Evolutionary conservation across 768 basidiomycete species (phyloP).

Genomic region (Pisolithus microcarpus): DNA sequence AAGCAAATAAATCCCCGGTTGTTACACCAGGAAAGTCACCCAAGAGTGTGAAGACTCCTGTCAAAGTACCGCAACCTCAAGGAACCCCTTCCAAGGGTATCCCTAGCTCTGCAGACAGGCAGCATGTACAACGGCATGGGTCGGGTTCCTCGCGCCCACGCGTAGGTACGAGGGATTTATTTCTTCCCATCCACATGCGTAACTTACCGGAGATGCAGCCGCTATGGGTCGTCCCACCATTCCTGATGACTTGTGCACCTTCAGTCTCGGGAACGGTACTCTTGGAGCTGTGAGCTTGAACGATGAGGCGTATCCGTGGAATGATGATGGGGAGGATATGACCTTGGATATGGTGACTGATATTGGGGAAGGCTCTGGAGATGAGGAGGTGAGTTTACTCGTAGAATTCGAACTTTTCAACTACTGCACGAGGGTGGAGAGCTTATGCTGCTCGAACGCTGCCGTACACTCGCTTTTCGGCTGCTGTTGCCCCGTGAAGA

Average conservation of each 20-base stretch:
- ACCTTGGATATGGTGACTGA: slow-evolving; percentile 66
- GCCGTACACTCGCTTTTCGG: not conserved
- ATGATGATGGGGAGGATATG: slow-evolving; percentile 51
- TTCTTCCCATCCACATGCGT: slow-evolving; percentile 13
- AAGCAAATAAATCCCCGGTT: slow-evolving; percentile 13
- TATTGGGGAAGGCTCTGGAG: slow-evolving; percentile 50
- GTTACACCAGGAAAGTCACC: slow-evolving; percentile 20
- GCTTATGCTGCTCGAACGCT: not conserved
- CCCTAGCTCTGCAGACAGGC: slow-evolving; percentile 12
- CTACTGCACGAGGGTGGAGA: not conserved
- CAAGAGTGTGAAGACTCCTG: slow-evolving; percentile 15
- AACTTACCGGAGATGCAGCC: slow-evolving; percentile 8
- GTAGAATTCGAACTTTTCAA: not conserved
- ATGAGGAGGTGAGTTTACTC: slow-evolving; percentile 53
- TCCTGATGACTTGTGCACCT: slow-evolving; percentile 11
- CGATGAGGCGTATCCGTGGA: slow-evolving; percentile 18
- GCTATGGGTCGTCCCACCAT: slow-evolving; percentile 14
- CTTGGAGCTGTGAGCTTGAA: slow-evolving; percentile 16
- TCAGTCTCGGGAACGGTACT: slow-evolving; percentile 18
- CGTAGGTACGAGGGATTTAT: slow-evolving; percentile 13
- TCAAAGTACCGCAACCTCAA: slow-evolving; percentile 13
- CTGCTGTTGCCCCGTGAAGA: not conserved
- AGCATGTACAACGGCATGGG: slow-evolving; percentile 11
- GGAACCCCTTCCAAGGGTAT: slow-evolving; percentile 15
- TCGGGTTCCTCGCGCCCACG: slow-evolving; percentile 13